phyloP scores from a whole-genome alignment of 306 rosid genomes.

The Cyclanthera cordifolia region DNA sequence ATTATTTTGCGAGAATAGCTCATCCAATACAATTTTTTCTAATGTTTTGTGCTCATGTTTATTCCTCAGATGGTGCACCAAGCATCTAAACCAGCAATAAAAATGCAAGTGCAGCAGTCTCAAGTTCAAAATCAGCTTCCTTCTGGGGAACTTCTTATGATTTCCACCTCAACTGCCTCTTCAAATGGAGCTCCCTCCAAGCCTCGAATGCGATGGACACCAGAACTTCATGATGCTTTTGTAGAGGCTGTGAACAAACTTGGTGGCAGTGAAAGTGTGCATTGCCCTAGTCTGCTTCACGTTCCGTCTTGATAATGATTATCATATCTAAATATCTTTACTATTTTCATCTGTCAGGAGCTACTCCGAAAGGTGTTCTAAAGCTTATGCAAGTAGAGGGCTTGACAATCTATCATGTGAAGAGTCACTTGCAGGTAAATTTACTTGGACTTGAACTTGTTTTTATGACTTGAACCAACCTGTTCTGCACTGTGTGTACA shows the following conservation, averaged over 20 bases:
- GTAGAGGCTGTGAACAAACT: conserved; percentile 94
- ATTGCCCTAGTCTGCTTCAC: conserved; percentile 12
- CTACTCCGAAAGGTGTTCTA: conserved; percentile 97
- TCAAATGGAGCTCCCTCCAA: conserved; percentile 54
- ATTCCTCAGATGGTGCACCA: conserved; percentile 53
- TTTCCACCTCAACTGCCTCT: conserved; percentile 40
- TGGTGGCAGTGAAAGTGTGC: conserved; percentile 97
- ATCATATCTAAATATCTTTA: conserved; percentile 17
- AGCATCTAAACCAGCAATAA: conserved; percentile 42
- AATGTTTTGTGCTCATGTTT: not conserved
- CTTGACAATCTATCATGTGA: conserved; percentile 94
- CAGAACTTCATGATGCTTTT: conserved; percentile 96
- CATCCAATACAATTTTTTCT: too few species aligned
- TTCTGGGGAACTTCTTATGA: conserved; percentile 41
- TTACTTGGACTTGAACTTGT: conserved; percentile 11
- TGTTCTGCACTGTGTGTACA: not conserved
- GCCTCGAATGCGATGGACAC: conserved; percentile 99
- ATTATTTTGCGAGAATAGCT: too few species aligned
- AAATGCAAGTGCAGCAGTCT: conserved; percentile 37
- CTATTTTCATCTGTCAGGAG: conserved; percentile 40
- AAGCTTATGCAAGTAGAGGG: conserved; percentile 91
- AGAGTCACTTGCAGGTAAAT: conserved; percentile 92
- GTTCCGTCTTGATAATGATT: conserved; percentile 17
- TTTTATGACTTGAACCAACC: conserved; percentile 1
- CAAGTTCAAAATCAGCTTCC: conserved; percentile 48